Conservation (phyloP, 352 stramenopile genomes). For the Globisporangium recalcitrans region DNA sequence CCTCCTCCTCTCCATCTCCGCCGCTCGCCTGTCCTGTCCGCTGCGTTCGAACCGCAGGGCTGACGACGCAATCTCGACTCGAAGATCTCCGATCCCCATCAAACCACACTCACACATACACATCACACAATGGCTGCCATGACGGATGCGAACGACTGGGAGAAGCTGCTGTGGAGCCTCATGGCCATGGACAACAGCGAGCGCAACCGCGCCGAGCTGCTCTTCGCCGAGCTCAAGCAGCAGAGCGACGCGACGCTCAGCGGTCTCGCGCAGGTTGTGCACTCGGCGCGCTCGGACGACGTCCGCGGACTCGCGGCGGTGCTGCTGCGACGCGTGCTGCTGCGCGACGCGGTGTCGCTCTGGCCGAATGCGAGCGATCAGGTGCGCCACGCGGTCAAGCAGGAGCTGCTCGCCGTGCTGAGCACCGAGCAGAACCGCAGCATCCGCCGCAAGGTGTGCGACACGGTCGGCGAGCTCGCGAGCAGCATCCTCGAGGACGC, state of each 20-base stretch:
- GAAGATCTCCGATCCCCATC: constrained; percentile 1
- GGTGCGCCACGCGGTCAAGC: constrained; percentile 49
- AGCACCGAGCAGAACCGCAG: constrained; percentile 56
- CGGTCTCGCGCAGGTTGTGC: constrained; percentile 49
- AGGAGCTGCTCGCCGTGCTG: constrained; percentile 58
- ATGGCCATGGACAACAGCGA: constrained; percentile 68
- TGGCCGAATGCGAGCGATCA: constrained; percentile 53
- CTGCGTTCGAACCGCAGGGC: background rate
- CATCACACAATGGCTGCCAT: constrained; percentile 21
- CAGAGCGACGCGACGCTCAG: constrained; percentile 52
- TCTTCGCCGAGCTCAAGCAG: constrained; percentile 60
- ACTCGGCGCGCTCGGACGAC: constrained; percentile 55
- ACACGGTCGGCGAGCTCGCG: constrained; percentile 78
- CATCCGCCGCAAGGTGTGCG: constrained; percentile 79
- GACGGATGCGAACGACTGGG: constrained; percentile 36
- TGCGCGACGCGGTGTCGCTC: constrained; percentile 73
- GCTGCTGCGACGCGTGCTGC: constrained; percentile 65
- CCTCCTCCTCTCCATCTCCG: background rate
- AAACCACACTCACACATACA: background rate
- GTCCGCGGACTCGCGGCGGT: constrained; percentile 69
- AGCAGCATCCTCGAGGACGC: constrained; percentile 75
- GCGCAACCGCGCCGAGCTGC: constrained; percentile 57
- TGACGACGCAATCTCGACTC: background rate
- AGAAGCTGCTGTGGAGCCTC: constrained; percentile 65
- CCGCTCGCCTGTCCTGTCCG: background rate